phyloP scores from a whole-genome alignment of 2,329 filamentous ascomycete genomes.

The Thelonectria rubi region DNA sequence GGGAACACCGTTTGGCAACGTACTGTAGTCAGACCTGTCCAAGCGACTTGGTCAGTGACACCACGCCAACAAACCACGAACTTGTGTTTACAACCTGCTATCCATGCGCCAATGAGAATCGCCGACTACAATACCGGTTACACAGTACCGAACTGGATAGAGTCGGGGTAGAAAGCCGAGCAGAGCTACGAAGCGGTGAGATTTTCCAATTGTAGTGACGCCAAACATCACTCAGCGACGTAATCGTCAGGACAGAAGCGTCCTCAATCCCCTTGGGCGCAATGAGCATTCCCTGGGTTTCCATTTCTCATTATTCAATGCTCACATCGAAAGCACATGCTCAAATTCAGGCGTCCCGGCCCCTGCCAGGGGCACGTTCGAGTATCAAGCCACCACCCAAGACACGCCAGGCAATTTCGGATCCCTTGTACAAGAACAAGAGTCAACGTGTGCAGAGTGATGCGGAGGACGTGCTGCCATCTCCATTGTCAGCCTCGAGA shows the following conservation, averaged over 20 bases:
- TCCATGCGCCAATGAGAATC: not conserved
- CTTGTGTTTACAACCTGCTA: not conserved
- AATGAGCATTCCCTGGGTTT: too few relatives aligned
- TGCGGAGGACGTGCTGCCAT: too few relatives aligned
- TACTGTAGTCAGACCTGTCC: too few relatives aligned
- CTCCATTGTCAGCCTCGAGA: constrained; percentile 2
- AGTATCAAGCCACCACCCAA: constrained; percentile 28
- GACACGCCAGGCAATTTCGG: constrained; percentile 7
- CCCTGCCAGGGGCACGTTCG: constrained; percentile 27
- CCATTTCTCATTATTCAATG: not conserved
- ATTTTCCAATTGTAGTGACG: too few relatives aligned
- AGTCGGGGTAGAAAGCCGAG: too few relatives aligned
- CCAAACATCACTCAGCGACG: too few relatives aligned
- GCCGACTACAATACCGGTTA: too few relatives aligned
- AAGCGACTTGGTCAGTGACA: not conserved
- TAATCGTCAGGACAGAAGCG: too few relatives aligned
- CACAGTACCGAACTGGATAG: too few relatives aligned
- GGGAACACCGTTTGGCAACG: too few relatives aligned
- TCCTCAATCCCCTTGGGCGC: too few relatives aligned
- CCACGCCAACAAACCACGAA: not conserved
- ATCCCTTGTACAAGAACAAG: constrained; percentile 16
- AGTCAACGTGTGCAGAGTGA: not conserved
- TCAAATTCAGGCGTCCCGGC: not conserved
- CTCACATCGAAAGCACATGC: not conserved
- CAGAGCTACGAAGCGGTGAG: too few relatives aligned